A percentile compares a stretch with the other conserved stretches of the same genome.
phyloP scores from a whole-genome alignment of 768 basidiomycete species.

The Coprinellus micaceus region DNA sequence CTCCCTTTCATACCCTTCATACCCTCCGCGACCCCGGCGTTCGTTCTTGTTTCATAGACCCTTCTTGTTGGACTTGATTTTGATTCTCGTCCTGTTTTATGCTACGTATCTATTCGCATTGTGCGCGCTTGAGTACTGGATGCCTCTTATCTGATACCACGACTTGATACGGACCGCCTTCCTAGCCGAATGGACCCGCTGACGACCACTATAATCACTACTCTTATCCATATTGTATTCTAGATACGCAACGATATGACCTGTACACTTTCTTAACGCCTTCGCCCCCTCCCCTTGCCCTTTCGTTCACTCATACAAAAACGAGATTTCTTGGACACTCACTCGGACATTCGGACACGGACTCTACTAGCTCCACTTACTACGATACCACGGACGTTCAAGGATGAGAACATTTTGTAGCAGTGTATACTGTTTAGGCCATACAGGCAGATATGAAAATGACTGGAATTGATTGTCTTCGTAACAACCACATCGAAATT shows the following conservation, averaged over 20 bases:
- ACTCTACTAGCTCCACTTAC: not conserved
- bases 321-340: not conserved
- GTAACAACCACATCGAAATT: not conserved
- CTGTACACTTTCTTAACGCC: not conserved
- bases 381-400: not conserved
- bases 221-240: constrained; percentile 6
- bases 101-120: not conserved
- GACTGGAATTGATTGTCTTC: not conserved
- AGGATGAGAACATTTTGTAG: not conserved
- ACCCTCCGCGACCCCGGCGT: constrained; percentile 17
- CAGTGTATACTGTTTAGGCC: not conserved
- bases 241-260: not conserved
- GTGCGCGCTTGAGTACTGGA: not conserved
- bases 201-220: constrained; percentile 1
- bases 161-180: not conserved
- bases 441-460: not conserved
- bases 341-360: not conserved
- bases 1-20: not conserved
- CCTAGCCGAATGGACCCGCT: not conserved
- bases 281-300: not conserved
- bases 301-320: not conserved
- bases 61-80: not conserved
- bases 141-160: not conserved
- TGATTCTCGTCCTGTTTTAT: not conserved
- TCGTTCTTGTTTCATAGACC: not conserved